Evolutionary conservation across 2,329 filamentous ascomycete species (phyloP).

Genomic region (Orbilia quercus): DNA sequence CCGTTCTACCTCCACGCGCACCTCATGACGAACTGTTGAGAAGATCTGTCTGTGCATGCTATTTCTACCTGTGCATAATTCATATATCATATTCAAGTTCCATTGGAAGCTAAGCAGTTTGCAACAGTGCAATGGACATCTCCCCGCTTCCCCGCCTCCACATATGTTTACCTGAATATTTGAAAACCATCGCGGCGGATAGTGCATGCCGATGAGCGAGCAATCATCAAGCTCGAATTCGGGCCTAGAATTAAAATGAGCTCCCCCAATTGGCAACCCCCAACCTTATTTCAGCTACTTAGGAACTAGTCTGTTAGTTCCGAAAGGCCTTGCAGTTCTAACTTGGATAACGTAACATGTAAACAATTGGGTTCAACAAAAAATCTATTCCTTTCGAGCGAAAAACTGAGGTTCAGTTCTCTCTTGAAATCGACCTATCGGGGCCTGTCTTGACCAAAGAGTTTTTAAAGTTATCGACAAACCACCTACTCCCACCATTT

Average conservation of each 20-base stretch:
- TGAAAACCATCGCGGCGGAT: slow-evolving; percentile 29
- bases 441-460: slow-evolving; percentile 10
- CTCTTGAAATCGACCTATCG: slow-evolving; percentile 30
- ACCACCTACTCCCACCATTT: slow-evolving; percentile 17
- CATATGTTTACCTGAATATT: slow-evolving; percentile 11
- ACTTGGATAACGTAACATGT: not conserved
- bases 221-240: not conserved
- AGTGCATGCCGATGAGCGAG: slow-evolving; percentile 11
- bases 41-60: not conserved
- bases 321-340: slow-evolving; percentile 9
- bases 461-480: slow-evolving; percentile 30
- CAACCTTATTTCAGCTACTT: not conserved
- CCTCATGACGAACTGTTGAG: slow-evolving; percentile 45
- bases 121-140: not conserved
- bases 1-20: slow-evolving; percentile 10
- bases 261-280: slow-evolving; percentile 8
- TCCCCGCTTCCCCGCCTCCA: slow-evolving; percentile 31
- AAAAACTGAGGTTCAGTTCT: not conserved
- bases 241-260: slow-evolving; percentile 23
- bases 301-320: not conserved
- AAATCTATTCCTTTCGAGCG: not conserved
- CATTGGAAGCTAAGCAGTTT: not conserved
- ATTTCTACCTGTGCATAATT: slow-evolving; percentile 13
- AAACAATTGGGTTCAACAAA: slow-evolving; percentile 33
- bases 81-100: not conserved